Base-by-base conservation (phyloP, 805 yeast species). In the Yamadazyma tumulicola region DNA sequence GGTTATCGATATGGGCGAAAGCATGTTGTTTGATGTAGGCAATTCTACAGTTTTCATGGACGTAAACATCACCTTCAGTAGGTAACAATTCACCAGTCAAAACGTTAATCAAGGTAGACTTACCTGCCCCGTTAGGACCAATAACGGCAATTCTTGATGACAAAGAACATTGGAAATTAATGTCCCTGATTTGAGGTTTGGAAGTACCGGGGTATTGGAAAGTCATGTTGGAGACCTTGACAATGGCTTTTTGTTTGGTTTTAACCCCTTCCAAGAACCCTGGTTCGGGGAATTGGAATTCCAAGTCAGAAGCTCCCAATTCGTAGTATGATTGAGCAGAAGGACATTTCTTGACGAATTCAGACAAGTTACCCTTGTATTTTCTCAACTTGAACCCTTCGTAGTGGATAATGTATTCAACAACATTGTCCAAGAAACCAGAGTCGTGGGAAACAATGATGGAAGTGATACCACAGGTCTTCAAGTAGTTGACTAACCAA, bases 51-150 rank as follows among this genome's bases (percentile, higher is more conserved):
- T 93, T 93, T 79, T 91, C 97, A 79, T 93, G 98, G 42, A 89
- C 95, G 83, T 93, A 93, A 62, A 93, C 97, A 70, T 93, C 97
- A 88, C 98, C 98, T 37, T 59, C 59, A 51, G 97, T 93, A 76
- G 98, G 98, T 68, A 93, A 77, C 63, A 93, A 84, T 79, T 93
- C 98, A 86, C 98, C 98, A 52, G 98, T 93, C 74, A 93, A 83
- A 46, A 93, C 97, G 68, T 93, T 93, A 70, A 93, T 91, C 75
- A 93, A 81, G 58, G 98, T 93, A 49, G 98, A 91, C 74, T 93
- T 93, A 84, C 98, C 98, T 66, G 98, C 98, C 86, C 98, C 98
- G 74, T 93, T 93, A 72, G 98, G 98, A 73, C 98, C 98, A 77
- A 93, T 91, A 67, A 93, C 97, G 56, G 98, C 98, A 85, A 93